Conservation (phyloP, 129 eudicot species). For the Artemisia annua region DNA sequence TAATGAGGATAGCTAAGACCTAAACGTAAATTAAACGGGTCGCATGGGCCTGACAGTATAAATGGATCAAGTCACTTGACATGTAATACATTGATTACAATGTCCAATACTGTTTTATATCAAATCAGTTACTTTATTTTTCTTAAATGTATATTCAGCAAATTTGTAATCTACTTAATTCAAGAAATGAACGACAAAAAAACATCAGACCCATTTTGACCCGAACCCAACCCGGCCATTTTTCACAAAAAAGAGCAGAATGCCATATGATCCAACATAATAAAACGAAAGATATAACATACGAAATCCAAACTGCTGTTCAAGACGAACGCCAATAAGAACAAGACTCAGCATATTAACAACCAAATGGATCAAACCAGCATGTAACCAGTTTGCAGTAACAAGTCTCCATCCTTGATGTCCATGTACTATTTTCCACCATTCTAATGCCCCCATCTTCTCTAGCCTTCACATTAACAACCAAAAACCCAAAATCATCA, state of each 20-base stretch:
- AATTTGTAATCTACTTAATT: too few species aligned
- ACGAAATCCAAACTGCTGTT: constrained; percentile 90
- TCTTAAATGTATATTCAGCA: too few species aligned
- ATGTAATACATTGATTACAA: too few species aligned
- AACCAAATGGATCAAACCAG: constrained; percentile 77
- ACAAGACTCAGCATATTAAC: constrained; percentile 81
- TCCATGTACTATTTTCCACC: constrained; percentile 67
- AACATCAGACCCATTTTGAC: too few species aligned
- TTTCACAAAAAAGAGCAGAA: neutral
- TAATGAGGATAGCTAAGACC: too few species aligned
- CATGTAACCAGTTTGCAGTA: constrained; percentile 83
- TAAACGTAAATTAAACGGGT: too few species aligned
- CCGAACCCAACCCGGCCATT: neutral
- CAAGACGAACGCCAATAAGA: constrained; percentile 82
- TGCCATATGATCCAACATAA: neutral
- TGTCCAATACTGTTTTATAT: too few species aligned
- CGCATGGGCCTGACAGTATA: too few species aligned
- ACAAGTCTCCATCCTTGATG: constrained; percentile 90
- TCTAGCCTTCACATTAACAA: constrained; percentile 48
- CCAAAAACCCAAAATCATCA: too few species aligned
- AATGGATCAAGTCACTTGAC: too few species aligned
- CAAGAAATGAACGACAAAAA: too few species aligned
- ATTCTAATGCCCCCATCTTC: constrained; percentile 70
- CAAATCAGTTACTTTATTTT: too few species aligned
- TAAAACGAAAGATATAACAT: constrained; percentile 10